Conservation (phyloP, 2,329 filamentous ascomycete species). For the Claviceps fusiformis region DNA sequence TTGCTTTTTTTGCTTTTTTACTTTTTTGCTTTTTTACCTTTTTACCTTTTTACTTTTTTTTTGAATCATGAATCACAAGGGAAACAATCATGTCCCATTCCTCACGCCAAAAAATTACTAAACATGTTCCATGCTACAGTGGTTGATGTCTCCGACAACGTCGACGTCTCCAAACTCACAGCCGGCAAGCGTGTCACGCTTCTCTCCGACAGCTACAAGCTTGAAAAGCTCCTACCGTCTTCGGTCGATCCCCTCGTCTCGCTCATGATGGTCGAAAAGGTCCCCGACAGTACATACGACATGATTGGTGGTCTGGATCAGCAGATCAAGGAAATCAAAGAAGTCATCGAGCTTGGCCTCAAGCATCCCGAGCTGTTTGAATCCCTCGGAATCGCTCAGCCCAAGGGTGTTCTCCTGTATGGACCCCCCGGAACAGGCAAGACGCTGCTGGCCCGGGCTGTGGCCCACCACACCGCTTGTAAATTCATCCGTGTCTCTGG, state of each 20-base stretch:
- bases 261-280: slow-evolving; percentile 99
- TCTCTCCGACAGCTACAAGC: slow-evolving; percentile 93
- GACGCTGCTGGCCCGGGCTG: slow-evolving; percentile 85
- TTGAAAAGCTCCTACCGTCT: slow-evolving; percentile 95
- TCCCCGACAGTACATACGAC: slow-evolving; percentile 98
- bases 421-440: slow-evolving; percentile 95
- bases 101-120: neutral
- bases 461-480: slow-evolving; percentile 97
- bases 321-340: slow-evolving; percentile 99
- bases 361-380: slow-evolving; percentile 99
- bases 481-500: slow-evolving; percentile 97
- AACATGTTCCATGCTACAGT: slow-evolving; percentile 38
- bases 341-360: slow-evolving; percentile 95
- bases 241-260: slow-evolving; percentile 97
- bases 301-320: slow-evolving; percentile 99
- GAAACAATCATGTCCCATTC: no score
- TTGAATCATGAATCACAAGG: no score
- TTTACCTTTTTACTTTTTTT: no score
- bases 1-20: no score
- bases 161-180: slow-evolving; percentile 91
- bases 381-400: slow-evolving; percentile 95
- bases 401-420: slow-evolving; percentile 93
- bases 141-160: slow-evolving; percentile 86
- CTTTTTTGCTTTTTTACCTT: no score
- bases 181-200: slow-evolving; percentile 95